phyloP scores from a whole-genome alignment of 257 asterid genomes.

The Solanum bulbocastanum region DNA sequence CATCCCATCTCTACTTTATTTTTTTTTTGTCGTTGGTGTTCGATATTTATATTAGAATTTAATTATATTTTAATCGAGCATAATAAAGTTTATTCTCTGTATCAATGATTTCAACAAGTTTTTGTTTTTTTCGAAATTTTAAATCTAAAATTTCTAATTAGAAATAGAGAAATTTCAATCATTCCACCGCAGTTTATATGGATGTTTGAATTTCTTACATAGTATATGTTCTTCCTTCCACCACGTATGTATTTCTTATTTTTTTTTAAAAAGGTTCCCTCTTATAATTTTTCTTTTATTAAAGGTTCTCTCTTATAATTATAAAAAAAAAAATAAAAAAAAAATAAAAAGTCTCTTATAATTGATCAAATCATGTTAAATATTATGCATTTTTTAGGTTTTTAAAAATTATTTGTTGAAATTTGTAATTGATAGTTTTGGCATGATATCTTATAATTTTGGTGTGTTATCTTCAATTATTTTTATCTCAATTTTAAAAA shows the following conservation, averaged over 20 bases:
- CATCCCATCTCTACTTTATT: neutral
- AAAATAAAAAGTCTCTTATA: neutral
- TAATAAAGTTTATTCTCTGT: neutral
- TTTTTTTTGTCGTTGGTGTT: fast-evolving
- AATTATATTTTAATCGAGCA: fast-evolving
- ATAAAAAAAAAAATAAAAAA: neutral
- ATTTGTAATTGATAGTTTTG: neutral
- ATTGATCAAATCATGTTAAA: neutral
- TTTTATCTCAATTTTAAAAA: no score
- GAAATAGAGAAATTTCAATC: neutral
- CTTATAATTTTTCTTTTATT: neutral
- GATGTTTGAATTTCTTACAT: neutral
- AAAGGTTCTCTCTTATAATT: neutral
- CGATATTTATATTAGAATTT: neutral
- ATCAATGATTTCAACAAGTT: neutral
- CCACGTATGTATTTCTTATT: neutral
- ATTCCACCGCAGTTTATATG: no score
- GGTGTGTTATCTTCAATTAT: no score
- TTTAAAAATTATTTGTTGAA: neutral
- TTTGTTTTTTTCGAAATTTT: fast-evolving
- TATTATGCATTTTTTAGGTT: neutral
- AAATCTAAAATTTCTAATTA: fast-evolving
- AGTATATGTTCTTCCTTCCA: neutral
- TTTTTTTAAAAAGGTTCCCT: neutral
- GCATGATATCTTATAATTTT: no score